A percentile compares a stretch with the other conserved stretches of the same genome.
phyloP scores from a whole-genome alignment of 805 yeast genomes.

The Blastobotrys mokoenaii region DNA sequence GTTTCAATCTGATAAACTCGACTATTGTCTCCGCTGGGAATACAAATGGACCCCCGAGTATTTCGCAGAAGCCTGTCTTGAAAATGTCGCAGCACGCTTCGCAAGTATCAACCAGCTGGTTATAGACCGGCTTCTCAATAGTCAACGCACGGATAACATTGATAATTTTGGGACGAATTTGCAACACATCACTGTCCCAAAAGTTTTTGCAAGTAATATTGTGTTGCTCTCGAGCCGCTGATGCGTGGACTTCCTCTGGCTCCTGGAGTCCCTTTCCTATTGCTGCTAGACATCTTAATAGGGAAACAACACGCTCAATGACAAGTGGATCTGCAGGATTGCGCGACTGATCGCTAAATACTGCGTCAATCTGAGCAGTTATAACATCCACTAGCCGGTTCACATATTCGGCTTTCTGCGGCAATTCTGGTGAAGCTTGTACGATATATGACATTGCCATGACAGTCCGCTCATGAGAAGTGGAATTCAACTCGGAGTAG shows the following conservation, averaged over 20 bases:
- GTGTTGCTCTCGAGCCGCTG: not conserved
- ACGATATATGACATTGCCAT: slow-evolving; percentile 26
- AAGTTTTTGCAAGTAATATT: slow-evolving; percentile 6
- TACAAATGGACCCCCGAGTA: slow-evolving; percentile 58
- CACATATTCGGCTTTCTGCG: slow-evolving; percentile 27
- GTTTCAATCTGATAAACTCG: slow-evolving; percentile 33
- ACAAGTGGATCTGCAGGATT: not conserved
- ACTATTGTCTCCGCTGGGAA: slow-evolving; percentile 37
- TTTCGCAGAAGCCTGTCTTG: slow-evolving; percentile 56
- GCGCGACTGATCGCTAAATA: not conserved
- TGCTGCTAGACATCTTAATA: slow-evolving; percentile 57
- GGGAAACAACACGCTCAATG: slow-evolving; percentile 38
- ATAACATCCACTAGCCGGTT: slow-evolving; percentile 26
- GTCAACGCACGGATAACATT: slow-evolving; percentile 37
- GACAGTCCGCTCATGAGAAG: slow-evolving; percentile 28
- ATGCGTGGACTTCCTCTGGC: slow-evolving; percentile 38
- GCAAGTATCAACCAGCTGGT: slow-evolving; percentile 41
- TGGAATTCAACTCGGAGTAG: slow-evolving; percentile 12
- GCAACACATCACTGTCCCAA: slow-evolving; percentile 24
- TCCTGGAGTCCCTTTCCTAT: slow-evolving; percentile 61
- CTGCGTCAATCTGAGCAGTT: slow-evolving; percentile 10
- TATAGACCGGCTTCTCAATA: slow-evolving; percentile 30
- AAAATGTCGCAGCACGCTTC: slow-evolving; percentile 59
- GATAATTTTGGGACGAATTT: slow-evolving; percentile 36
- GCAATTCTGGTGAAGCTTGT: slow-evolving; percentile 18